Evolutionary conservation across 2,329 filamentous ascomycete genomes (phyloP).

Genomic region (Aspergillus terreus): DNA sequence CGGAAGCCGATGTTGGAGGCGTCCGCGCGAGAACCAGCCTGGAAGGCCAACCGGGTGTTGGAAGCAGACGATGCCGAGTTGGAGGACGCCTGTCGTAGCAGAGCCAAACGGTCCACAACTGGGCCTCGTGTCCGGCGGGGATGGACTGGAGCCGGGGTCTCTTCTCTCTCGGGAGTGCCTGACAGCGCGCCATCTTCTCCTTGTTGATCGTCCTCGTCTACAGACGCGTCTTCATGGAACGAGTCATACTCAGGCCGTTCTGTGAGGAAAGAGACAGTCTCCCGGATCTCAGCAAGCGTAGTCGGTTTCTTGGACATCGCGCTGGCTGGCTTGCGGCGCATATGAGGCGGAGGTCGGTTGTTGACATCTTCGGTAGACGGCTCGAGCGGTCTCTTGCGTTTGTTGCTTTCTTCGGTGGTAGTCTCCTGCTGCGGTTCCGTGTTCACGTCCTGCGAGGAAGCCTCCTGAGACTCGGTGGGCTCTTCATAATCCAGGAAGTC

Average conservation of each 20-base stretch:
- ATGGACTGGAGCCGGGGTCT: slow-evolving; percentile 28
- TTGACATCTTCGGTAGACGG: slow-evolving; percentile 40
- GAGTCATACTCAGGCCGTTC: slow-evolving; percentile 60
- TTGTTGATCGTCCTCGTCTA: slow-evolving; percentile 50
- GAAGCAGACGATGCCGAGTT: slow-evolving; percentile 34
- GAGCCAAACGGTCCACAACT: slow-evolving; percentile 43
- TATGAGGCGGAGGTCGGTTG: slow-evolving; percentile 55
- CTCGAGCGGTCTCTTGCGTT: slow-evolving; percentile 41
- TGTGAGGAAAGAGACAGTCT: slow-evolving; percentile 78
- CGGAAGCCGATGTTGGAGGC: slow-evolving; percentile 29
- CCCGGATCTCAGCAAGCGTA: slow-evolving; percentile 74
- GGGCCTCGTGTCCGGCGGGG: slow-evolving; percentile 38
- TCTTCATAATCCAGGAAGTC: slow-evolving; percentile 60
- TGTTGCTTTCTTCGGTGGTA: slow-evolving; percentile 22
- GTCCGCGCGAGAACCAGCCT: slow-evolving; percentile 17
- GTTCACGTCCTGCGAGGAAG: slow-evolving; percentile 23
- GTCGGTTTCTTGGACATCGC: slow-evolving; percentile 62
- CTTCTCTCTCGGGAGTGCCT: slow-evolving; percentile 13
- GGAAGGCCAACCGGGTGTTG: slow-evolving; percentile 32
- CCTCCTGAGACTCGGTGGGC: slow-evolving; percentile 39
- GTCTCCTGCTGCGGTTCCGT: slow-evolving; percentile 19
- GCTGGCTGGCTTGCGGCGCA: slow-evolving; percentile 57
- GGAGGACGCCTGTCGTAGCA: slow-evolving; percentile 44
- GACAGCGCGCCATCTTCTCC: slow-evolving; percentile 22
- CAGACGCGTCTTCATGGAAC: slow-evolving; percentile 51